A percentile compares a stretch with the other conserved stretches of the same genome.
Evolutionary conservation across 768 basidiomycete genomes (phyloP).

Genomic region (Leccinum imitatum): DNA sequence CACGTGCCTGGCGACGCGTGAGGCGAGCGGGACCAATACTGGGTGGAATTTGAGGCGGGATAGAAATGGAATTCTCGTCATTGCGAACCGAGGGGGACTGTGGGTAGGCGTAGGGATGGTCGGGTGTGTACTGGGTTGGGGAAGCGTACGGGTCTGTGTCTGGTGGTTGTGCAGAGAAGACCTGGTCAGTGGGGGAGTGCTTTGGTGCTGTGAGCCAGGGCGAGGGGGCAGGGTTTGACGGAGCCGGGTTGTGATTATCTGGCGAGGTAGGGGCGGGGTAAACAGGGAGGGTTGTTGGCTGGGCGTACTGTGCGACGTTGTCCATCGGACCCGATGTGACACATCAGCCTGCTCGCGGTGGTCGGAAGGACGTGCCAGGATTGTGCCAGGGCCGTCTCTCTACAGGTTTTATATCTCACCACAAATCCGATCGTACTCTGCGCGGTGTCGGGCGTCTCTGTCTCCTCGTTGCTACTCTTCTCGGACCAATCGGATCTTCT

Average conservation of each 20-base stretch:
- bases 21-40: slow-evolving; percentile 55
- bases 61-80: slow-evolving; percentile 29
- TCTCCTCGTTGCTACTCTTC: slow-evolving; percentile 16
- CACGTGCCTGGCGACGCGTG: slow-evolving; percentile 46
- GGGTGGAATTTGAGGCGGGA: slow-evolving; percentile 44
- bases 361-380: slow-evolving; percentile 32
- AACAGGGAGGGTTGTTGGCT: slow-evolving; percentile 29
- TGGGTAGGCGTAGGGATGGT: slow-evolving; percentile 30
- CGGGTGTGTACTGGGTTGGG: slow-evolving; percentile 23
- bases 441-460: slow-evolving; percentile 18
- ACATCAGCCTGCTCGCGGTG: slow-evolving; percentile 32
- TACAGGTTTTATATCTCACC: slow-evolving; percentile 32
- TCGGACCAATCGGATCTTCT: slow-evolving; percentile 8
- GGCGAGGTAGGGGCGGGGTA: slow-evolving; percentile 31
- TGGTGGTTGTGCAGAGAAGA: slow-evolving; percentile 18
- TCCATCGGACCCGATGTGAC: slow-evolving; percentile 38
- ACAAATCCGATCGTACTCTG: slow-evolving; percentile 19
- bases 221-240: slow-evolving; percentile 21
- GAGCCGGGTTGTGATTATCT: slow-evolving; percentile 27
- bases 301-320: slow-evolving; percentile 34
- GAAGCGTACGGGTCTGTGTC: slow-evolving; percentile 37
- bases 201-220: slow-evolving; percentile 21
- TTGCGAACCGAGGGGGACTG: slow-evolving; percentile 32
- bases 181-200: slow-evolving; percentile 27
- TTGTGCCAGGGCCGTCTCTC: slow-evolving; percentile 25